Conservation (phyloP, 306 rosid genomes). For the Malus sylvestris region DNA sequence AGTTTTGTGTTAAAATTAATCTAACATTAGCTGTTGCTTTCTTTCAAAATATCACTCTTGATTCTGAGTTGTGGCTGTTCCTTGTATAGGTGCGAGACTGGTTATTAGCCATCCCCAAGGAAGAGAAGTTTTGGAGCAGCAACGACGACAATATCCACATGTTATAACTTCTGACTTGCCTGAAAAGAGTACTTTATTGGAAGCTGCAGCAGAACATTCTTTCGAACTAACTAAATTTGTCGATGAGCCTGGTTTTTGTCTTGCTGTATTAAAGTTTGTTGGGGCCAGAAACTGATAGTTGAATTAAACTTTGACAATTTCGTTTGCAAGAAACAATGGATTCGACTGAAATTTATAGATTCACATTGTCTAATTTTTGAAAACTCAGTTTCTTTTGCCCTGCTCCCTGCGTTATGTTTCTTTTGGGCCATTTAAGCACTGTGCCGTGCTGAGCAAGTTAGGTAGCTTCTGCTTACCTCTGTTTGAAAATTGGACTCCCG, state of each 20-base stretch:
- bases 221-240: constrained; percentile 57
- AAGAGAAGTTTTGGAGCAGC: constrained; percentile 52
- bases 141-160: constrained; percentile 46
- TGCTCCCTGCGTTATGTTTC: neutral
- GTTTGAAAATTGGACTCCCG: neutral
- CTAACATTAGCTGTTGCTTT: neutral
- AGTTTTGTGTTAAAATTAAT: neutral
- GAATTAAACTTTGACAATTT: neutral
- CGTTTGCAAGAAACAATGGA: neutral
- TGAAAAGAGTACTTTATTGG: constrained; percentile 43
- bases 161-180: constrained; percentile 68
- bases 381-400: neutral
- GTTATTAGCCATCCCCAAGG: constrained; percentile 85
- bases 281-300: constrained; percentile 7
- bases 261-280: constrained; percentile 53
- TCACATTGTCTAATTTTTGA: neutral
- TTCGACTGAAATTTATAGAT: neutral
- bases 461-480: neutral
- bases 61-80: neutral
- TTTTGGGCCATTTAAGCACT: neutral
- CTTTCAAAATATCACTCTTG: neutral
- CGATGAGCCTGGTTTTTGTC: constrained; percentile 57
- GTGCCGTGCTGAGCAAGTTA: neutral
- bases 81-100: constrained; percentile 60
- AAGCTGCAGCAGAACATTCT: constrained; percentile 52